These are phyloP conservation scores for Tricholoma matsutake DNA, from an alignment of 768 basidiomycete genomes.

Conservation along the genomic window DNA sequence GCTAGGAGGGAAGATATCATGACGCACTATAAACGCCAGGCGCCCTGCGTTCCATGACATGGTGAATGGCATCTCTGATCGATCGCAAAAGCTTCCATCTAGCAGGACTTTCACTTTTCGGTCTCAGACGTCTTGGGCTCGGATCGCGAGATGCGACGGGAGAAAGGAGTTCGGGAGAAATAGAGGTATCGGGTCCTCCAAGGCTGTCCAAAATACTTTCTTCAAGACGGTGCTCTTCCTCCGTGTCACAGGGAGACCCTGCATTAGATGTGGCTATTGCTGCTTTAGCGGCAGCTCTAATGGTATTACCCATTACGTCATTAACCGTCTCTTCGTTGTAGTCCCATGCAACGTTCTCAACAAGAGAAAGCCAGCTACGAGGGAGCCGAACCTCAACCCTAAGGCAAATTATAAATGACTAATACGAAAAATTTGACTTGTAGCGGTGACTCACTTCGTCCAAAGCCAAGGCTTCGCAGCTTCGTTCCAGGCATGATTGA, in stretches of 20 bases:
- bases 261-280: slow-evolving; percentile 47
- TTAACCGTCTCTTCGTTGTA: slow-evolving; percentile 67
- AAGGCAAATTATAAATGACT: neutral
- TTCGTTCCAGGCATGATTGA: slow-evolving; percentile 73
- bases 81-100: slow-evolving; percentile 81
- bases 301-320: slow-evolving; percentile 60
- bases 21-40: slow-evolving; percentile 72
- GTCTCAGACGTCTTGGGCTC: slow-evolving; percentile 70
- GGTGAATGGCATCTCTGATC: slow-evolving; percentile 75
- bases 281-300: slow-evolving; percentile 64
- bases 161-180: slow-evolving; percentile 72
- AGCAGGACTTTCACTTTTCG: slow-evolving; percentile 77
- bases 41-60: slow-evolving; percentile 57
- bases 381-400: slow-evolving; percentile 79
- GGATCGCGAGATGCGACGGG: slow-evolving; percentile 82
- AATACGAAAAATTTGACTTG: slow-evolving; percentile 1
- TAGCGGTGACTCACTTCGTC: slow-evolving; percentile 47
- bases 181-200: slow-evolving; percentile 61
- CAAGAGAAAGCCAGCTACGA: slow-evolving; percentile 77
- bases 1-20: slow-evolving; percentile 3
- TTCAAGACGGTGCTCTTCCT: slow-evolving; percentile 51
- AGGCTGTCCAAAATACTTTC: slow-evolving; percentile 58
- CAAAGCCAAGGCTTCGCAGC: slow-evolving; percentile 90
- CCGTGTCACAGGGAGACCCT: slow-evolving; percentile 30
- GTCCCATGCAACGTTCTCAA: slow-evolving; percentile 75